Conservation (phyloP, 2,329 filamentous ascomycete genomes). For the Tetracladium maxilliforme region DNA sequence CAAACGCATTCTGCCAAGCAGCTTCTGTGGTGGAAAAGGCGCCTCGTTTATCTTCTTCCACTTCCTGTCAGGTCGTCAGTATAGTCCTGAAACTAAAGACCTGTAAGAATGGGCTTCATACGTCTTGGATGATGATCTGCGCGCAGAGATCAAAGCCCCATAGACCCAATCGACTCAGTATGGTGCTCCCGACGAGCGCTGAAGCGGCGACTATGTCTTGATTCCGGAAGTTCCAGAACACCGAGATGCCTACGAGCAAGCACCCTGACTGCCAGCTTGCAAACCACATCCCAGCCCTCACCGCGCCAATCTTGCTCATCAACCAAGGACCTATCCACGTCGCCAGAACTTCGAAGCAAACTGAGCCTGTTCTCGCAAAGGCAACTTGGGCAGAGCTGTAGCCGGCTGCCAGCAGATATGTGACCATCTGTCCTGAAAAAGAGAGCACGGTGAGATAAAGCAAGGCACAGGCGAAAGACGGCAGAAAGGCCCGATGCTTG, state of each 20-base stretch:
- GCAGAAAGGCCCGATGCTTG: slow-evolving; percentile 37
- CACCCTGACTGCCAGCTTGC: slow-evolving; percentile 51
- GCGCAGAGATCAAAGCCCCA: slow-evolving; percentile 47
- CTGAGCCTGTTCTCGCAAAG: slow-evolving; percentile 33
- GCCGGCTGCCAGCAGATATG: slow-evolving; percentile 40
- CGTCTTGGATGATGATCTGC: slow-evolving; percentile 39
- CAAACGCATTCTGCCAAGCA: slow-evolving; percentile 54
- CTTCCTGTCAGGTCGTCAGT: slow-evolving; percentile 24
- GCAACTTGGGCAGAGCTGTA: slow-evolving; percentile 36
- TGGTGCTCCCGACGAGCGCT: slow-evolving; percentile 31
- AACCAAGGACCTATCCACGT: slow-evolving; percentile 44
- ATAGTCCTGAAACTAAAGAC: background rate
- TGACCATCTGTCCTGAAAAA: slow-evolving; percentile 48
- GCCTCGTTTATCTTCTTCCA: slow-evolving; percentile 41
- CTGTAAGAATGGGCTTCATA: too few relatives aligned
- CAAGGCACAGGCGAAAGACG: slow-evolving; percentile 42
- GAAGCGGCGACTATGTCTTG: slow-evolving; percentile 21
- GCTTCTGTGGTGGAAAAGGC: slow-evolving; percentile 55
- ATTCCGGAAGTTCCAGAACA: slow-evolving; percentile 20
- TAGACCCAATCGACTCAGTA: slow-evolving; percentile 42
- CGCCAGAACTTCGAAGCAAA: slow-evolving; percentile 40
- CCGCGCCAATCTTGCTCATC: slow-evolving; percentile 36
- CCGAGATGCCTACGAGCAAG: slow-evolving; percentile 25
- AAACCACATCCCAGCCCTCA: slow-evolving; percentile 59
- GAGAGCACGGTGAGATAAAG: slow-evolving; percentile 48